phyloP scores from a whole-genome alignment of 2,329 filamentous ascomycete genomes.

The Penicillium vulpinum region DNA sequence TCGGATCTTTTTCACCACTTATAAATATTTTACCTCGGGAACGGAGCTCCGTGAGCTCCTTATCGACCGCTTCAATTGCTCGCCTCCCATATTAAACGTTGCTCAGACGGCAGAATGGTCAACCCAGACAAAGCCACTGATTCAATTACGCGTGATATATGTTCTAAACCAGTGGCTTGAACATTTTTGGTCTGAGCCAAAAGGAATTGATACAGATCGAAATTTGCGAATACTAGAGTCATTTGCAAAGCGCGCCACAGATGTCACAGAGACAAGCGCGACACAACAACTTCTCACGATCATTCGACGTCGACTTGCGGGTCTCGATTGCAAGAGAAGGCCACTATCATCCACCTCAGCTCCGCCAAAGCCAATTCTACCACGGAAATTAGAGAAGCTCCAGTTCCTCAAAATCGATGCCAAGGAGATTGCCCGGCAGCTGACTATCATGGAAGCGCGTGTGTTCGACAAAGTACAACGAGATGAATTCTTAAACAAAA shows the following conservation, averaged over 20 bases:
- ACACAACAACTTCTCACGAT: conserved; percentile 76
- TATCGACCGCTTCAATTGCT: conserved; percentile 81
- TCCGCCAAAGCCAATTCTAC: conserved; percentile 81
- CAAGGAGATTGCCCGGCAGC: conserved; percentile 85
- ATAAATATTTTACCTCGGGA: conserved; percentile 84
- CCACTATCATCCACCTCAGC: conserved; percentile 67
- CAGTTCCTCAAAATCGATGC: conserved; percentile 94
- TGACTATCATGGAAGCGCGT: conserved; percentile 89
- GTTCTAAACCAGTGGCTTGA: conserved; percentile 96
- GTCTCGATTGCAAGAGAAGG: conserved; percentile 62
- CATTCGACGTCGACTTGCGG: conserved; percentile 78
- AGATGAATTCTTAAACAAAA: conserved; percentile 90
- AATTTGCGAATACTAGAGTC: conserved; percentile 79
- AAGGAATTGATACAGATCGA: conserved; percentile 62
- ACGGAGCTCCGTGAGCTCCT: conserved; percentile 84
- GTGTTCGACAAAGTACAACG: conserved; percentile 90
- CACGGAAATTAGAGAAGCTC: conserved; percentile 96
- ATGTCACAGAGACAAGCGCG: conserved; percentile 10
- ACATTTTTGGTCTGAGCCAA: conserved; percentile 93
- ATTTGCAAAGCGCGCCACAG: conserved; percentile 60
- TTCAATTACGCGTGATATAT: conserved; percentile 88
- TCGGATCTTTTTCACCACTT: conserved; percentile 91
- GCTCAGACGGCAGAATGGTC: conserved; percentile 77
- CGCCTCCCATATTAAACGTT: conserved; percentile 70
- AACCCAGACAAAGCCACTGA: conserved; percentile 85